Evolutionary conservation across 805 yeast species (phyloP), one percentile per base, ranked within the genome.

Genomic region (Nakazawaea ambrosiae): DNA sequence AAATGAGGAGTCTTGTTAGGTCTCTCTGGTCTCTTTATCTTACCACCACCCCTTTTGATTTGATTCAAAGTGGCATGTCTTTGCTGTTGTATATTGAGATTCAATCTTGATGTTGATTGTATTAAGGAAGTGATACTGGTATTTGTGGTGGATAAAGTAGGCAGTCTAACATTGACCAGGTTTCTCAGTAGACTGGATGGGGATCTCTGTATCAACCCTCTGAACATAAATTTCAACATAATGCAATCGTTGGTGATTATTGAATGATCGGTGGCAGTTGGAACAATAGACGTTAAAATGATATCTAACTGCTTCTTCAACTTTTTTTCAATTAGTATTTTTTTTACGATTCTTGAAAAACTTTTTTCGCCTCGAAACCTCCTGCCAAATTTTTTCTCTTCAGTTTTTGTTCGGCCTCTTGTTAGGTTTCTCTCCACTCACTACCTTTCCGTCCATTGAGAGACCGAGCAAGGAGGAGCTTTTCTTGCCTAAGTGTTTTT

Each of bases 1-100:
- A 92, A 73, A 61, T 87, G 94, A 5, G 97, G 97, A 0, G 96
- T 73, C 46, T 74, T 77, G 2, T 75, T 60, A 5, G 64, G 56
- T 47, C 66, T 65, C 33, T 57, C 59, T 43, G 55, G 57, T 36
- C 47, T 56, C 14, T 54, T 53, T 22, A 56, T 53, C 61, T 58
- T 37, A 64, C 58, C 75, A 42, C 61, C 74, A 9, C 92, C 92
- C 50, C 77, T 71, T 51, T 76, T 77, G 40, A 81, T 72, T 58
- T 85, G 95, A 56, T 85, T 84, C 45, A 85, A 65, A 0, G 95
- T 82, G 26, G 88, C 90, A 53, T 63, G 66, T 50, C 76, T 61
- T 43, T 63, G 68, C 46, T 70, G 77, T 16, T 45, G 34, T 11
- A 39, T 22, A 30, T 25, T 33, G 17, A 34, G 31, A 26, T 39